Evolutionary conservation across 805 yeast species (phyloP).

Genomic region (Vanderwaltozyma tropicalis): DNA sequence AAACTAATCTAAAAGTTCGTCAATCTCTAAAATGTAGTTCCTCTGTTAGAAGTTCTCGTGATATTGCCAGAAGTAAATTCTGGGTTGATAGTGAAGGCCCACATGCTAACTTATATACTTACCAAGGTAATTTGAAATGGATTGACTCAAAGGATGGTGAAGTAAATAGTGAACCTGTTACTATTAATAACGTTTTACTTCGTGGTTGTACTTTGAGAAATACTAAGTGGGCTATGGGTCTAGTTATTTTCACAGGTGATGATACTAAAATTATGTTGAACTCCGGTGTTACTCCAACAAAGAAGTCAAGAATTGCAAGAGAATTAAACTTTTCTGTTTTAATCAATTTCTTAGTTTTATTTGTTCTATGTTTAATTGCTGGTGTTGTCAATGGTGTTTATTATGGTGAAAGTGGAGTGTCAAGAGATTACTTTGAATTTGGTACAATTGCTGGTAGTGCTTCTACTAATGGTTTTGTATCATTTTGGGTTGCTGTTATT

Average conservation of each 20-base stretch:
- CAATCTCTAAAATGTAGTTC: constrained; percentile 59
- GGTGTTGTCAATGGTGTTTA: constrained; percentile 65
- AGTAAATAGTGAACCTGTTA: constrained; percentile 47
- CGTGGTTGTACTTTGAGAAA: constrained; percentile 75
- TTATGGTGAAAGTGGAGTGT: constrained; percentile 36
- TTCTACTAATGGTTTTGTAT: constrained; percentile 56
- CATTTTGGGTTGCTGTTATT: constrained; percentile 68
- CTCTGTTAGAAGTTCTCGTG: constrained; percentile 38
- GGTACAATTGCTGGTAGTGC: constrained; percentile 61
- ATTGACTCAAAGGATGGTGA: constrained; percentile 23
- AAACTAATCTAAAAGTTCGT: constrained; percentile 65
- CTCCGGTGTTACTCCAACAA: constrained; percentile 75
- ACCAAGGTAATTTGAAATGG: constrained; percentile 62
- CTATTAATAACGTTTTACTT: constrained; percentile 55
- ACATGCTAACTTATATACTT: constrained; percentile 66
- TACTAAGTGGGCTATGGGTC: constrained; percentile 74
- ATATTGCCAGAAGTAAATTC: constrained; percentile 42
- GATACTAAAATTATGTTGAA: constrained; percentile 78
- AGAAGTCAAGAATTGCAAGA: constrained; percentile 60
- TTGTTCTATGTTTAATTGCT: constrained; percentile 56
- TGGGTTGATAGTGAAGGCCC: constrained; percentile 78
- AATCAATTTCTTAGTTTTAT: constrained; percentile 54
- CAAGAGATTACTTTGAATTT: constrained; percentile 56
- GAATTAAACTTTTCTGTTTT: constrained; percentile 63
- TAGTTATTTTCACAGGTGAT: constrained; percentile 67